Evolutionary conservation across 192 early-diverging fungal genomes (phyloP), one percentile per base, ranked within the genome.

Genomic region (Linnemannia schmuckeri): DNA sequence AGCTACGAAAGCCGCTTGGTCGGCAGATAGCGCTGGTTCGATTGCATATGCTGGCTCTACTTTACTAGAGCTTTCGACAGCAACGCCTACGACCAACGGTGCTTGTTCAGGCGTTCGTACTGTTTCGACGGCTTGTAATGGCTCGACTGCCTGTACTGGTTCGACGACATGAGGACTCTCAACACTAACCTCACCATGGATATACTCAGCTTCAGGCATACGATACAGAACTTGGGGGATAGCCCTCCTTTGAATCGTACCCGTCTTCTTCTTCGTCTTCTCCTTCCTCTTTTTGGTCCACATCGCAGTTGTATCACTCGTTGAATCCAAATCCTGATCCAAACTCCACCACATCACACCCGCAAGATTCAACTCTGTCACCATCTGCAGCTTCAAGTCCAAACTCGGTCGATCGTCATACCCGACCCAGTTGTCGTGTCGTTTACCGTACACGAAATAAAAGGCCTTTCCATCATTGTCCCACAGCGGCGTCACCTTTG

Each of bases 271-370:
- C 40, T n/a, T 61, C 7, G 35, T 22, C 40, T 57, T 54, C 38
- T 76, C 13, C 22, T 35, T 17, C 55, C 30, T 54, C 61, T 77
- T 77, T 22, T 6, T 49, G n/a, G 3, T 77, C 27, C 24, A 63
- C 41, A 72, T 55, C 6, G 82, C 40, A 1, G 20, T 20, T 18
- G 66, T 46, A 8, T 77, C 37, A 38, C 83, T 86, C 9, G 83
- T 75, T 27, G 27, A 24, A 38, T 86, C 83, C 38, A 86, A 47
- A 52, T 86, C 83, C 79, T 80, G 78, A 54, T 86, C 83, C 30
- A 86, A 55, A 35, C 83, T 86, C 83, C 83, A 80, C 83, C 83
- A 86, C 83, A 81, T 86, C 20, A 80, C 79, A 8, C 83, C 83
- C 3, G 83, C 83, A 7, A 86, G 57, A 27, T 81, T 49, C 6